Evolutionary conservation across 805 yeast genomes (phyloP).

Genomic region (Candida xyloterini): DNA sequence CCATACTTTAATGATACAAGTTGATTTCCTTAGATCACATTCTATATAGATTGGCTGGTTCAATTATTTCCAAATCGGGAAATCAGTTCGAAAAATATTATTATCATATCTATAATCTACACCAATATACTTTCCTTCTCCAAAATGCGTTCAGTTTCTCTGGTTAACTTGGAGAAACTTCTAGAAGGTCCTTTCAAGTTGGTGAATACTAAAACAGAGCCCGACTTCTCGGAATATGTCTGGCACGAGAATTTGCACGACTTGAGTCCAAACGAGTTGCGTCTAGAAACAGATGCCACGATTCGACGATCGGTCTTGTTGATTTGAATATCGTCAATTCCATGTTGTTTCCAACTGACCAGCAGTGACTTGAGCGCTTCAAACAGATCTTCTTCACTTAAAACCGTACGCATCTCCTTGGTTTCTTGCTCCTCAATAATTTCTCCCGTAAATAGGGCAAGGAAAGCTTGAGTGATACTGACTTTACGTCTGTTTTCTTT

Average conservation of each 20-base stretch:
- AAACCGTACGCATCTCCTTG: slow-evolving; percentile 33
- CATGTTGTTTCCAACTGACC: slow-evolving; percentile 68
- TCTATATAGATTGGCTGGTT: slow-evolving; percentile 13
- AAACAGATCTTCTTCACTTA: slow-evolving; percentile 53
- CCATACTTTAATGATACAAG: not conserved
- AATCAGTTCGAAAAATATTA: not conserved
- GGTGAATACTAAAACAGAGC: slow-evolving; percentile 54
- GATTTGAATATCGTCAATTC: slow-evolving; percentile 53
- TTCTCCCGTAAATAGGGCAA: slow-evolving; percentile 38
- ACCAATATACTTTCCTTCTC: slow-evolving; percentile 60
- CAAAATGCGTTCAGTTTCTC: slow-evolving; percentile 63
- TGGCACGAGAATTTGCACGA: slow-evolving; percentile 61
- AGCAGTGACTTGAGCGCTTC: slow-evolving; percentile 62
- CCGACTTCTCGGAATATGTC: slow-evolving; percentile 34
- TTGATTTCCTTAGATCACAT: not conserved
- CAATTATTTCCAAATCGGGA: slow-evolving; percentile 15
- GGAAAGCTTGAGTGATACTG: slow-evolving; percentile 33
- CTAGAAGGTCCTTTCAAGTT: slow-evolving; percentile 64
- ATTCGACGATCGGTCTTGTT: slow-evolving; percentile 43
- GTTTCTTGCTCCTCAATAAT: slow-evolving; percentile 27
- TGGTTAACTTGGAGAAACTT: slow-evolving; percentile 56
- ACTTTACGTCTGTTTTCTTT: slow-evolving; percentile 20
- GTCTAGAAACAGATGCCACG: slow-evolving; percentile 60
- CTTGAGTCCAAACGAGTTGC: slow-evolving; percentile 59
- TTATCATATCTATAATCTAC: not conserved